Base-by-base conservation (phyloP, 1,284 basidiomycete species). In the Cryptococcus floricola region DNA sequence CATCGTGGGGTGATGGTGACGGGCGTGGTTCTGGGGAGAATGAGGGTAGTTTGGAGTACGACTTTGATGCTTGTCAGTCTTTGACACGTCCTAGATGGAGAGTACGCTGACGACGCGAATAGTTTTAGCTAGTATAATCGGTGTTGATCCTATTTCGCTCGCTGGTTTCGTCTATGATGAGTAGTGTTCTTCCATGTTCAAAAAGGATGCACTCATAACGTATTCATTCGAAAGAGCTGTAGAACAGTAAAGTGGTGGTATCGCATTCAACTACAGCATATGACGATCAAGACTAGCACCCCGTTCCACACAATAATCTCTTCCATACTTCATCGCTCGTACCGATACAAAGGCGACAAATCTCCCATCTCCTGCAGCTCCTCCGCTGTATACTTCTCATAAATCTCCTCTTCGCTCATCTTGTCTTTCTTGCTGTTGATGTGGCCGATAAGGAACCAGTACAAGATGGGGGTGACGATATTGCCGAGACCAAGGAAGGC, bases 361-460 rank as follows among this genome's bases (percentile, higher is more conserved):
- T 70, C 68, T 10, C 68, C 68, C 59, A 70, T 53, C 23, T 47
- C 54, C 16, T 48, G 47, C 16, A 70, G 54, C 56, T 70, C 56
- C 43, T 67, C 55, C 6, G 50, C 52, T 0, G 61, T 64, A 54
- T 69, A 61, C 47, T 65, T 66, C 1, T 58, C 60, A 23, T 58
- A 25, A 38, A 69, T 64, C 62, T 69, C 66, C 46, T 66, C 66
- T 48, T 59, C 52, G 5, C 59, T 46, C 55, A 70, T 65, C 3
- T 37, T 45, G 9, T 57, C 63, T n/a, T 63, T 51, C 49, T 59
- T 59, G 43, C 53, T 54, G 56, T 70, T 68, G 56, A 65, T 59
- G 12, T 54, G n/a, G 13, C 58, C 61, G 50, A 52, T 18, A 46
- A 46, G 45, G 25, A 18, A 55, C 65, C 63, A 64, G 53, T 65